These are phyloP conservation scores for Russula griseocarnosa DNA, from an alignment of 768 basidiomycete genomes.

Conservation along the genomic window DNA sequence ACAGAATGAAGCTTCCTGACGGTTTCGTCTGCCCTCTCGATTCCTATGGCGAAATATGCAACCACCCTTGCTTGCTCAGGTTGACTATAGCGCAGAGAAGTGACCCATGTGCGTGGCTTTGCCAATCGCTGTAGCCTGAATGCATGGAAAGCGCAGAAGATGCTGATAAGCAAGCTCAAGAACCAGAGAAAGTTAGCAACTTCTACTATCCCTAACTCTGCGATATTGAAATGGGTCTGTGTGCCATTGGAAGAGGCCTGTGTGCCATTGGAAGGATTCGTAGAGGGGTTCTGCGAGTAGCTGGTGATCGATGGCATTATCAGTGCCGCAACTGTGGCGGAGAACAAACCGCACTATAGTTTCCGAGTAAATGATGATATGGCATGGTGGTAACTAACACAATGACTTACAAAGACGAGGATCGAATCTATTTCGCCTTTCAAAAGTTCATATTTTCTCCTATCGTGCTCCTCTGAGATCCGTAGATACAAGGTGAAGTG, in stretches of 20 bases:
- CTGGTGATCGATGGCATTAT: not conserved
- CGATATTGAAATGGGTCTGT: too few species aligned
- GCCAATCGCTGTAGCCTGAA: not conserved
- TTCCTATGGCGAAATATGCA: not conserved
- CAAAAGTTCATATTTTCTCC: not conserved
- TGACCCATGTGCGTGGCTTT: not conserved
- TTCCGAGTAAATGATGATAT: too few species aligned
- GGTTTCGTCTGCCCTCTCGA: not conserved
- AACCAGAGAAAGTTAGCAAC: not conserved
- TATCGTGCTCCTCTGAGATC: not conserved
- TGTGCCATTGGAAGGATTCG: too few species aligned
- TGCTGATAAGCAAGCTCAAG: conserved; percentile 2
- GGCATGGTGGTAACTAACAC: not conserved
- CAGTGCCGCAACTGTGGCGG: conserved; percentile 1
- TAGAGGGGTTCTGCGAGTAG: too few species aligned
- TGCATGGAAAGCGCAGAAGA: conserved; percentile 1
- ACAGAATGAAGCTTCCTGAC: not conserved
- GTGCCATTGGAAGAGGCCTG: too few species aligned
- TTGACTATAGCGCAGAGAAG: not conserved
- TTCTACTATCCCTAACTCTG: too few species aligned
- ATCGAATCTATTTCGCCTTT: not conserved
- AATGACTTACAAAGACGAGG: conserved; percentile 8
- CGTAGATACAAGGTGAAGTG: not conserved
- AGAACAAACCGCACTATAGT: conserved; percentile 11
- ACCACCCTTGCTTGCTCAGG: not conserved